These are phyloP conservation scores for Citrullus mucosospermus DNA, from an alignment of 306 rosid genomes.

Conservation along the genomic window DNA sequence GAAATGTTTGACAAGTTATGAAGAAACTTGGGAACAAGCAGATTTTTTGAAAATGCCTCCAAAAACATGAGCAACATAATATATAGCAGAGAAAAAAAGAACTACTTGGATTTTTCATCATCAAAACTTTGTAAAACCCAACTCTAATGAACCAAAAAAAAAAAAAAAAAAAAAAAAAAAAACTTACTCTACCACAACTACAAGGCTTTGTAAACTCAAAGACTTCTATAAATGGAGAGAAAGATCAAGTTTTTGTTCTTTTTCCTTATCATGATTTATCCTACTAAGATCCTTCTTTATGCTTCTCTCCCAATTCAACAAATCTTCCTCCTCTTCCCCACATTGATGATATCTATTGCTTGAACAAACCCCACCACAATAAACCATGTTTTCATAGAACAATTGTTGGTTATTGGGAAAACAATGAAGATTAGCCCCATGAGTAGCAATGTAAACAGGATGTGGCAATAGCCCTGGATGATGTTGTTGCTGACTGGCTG, in stretches of 20 bases:
- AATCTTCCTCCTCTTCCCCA: conserved; percentile 29
- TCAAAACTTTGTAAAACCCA: neutral
- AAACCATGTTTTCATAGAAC: conserved; percentile 19
- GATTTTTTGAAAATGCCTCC: neutral
- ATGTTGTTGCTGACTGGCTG: conserved; percentile 22
- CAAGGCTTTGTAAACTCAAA: neutral
- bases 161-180: neutral
- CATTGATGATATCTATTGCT: conserved; percentile 3
- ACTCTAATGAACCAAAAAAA: neutral
- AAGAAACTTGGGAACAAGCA: neutral
- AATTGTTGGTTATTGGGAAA: conserved; percentile 27
- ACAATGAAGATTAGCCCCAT: conserved; percentile 33
- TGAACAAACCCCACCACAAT: conserved; percentile 24
- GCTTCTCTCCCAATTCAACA: conserved; percentile 33
- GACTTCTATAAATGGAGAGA: conserved; percentile 54
- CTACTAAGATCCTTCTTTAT: conserved; percentile 16
- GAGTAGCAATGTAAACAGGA: conserved; percentile 35
- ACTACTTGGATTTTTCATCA: neutral
- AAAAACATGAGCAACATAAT: neutral
- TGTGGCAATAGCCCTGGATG: conserved; percentile 25
- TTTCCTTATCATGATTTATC: conserved; percentile 18
- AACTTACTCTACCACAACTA: neutral
- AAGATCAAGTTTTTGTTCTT: conserved; percentile 55
- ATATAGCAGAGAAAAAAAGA: neutral
- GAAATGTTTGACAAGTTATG: neutral